These are phyloP conservation scores for Eremochloa ophiuroides DNA, from an alignment of 176 grass and related monocot genomes.

Conservation along the genomic window DNA sequence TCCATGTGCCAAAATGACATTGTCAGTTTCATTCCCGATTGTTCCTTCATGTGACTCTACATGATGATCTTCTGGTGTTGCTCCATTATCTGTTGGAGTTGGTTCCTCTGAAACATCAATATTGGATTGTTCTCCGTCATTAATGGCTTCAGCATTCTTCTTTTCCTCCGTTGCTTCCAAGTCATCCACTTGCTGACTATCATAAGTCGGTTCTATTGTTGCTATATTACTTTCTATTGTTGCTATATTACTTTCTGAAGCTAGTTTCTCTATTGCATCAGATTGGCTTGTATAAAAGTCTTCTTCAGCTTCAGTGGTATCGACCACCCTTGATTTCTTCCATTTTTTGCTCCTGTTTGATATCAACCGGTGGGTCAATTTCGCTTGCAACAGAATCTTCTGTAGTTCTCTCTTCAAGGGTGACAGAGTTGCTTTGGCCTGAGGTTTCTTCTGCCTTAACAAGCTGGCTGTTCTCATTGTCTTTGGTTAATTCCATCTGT, in stretches of 20 bases:
- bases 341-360: conserved; percentile 16
- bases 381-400: conserved; percentile 10
- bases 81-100: conserved; percentile 30
- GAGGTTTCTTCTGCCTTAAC: conserved; percentile 24
- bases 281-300: not conserved
- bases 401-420: conserved; percentile 12
- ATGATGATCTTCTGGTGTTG: not conserved
- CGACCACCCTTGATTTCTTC: conserved; percentile 25
- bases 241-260: conserved; percentile 39
- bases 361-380: conserved; percentile 2
- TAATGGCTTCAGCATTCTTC: not conserved
- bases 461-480: conserved; percentile 5
- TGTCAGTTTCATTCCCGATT: not conserved
- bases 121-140: conserved; percentile 8
- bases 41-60: conserved; percentile 15
- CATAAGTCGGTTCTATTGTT: conserved; percentile 10
- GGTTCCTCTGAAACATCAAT: conserved; percentile 6
- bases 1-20: not conserved
- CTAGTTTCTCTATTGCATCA: conserved; percentile 15
- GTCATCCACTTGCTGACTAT: conserved; percentile 25
- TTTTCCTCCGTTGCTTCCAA: conserved; percentile 13
- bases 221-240: too few species aligned
- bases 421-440: not conserved
- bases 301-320: conserved; percentile 21
- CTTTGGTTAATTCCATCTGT: conserved; percentile 1